A percentile compares a stretch with the other conserved stretches of the same genome.
Evolutionary conservation across 2,329 filamentous ascomycete species (phyloP).

Genomic region (Colletotrichum paranaense): DNA sequence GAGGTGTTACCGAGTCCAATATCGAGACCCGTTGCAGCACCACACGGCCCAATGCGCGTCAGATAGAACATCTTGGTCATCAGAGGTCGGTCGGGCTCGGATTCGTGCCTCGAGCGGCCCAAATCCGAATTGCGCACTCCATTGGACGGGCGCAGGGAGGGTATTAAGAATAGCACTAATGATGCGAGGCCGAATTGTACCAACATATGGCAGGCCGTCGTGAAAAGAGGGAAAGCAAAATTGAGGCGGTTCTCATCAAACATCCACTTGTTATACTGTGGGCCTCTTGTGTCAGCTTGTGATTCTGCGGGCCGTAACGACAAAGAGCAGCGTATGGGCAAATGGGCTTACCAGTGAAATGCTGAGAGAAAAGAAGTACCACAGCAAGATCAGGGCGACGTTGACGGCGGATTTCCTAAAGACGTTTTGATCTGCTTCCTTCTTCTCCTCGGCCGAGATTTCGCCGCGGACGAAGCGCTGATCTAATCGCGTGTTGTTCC

Average conservation of each 20-base stretch:
- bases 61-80: constrained; percentile 94
- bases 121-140: constrained; percentile 56
- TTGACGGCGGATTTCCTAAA: constrained; percentile 78
- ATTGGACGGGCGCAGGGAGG: constrained; percentile 79
- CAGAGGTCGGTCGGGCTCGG: constrained; percentile 67
- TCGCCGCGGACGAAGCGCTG: constrained; percentile 73
- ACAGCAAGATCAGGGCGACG: constrained; percentile 82
- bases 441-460: constrained; percentile 77
- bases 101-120: constrained; percentile 62
- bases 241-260: constrained; percentile 87
- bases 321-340: neutral
- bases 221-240: constrained; percentile 95
- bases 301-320: constrained; percentile 3
- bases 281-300: constrained; percentile 40
- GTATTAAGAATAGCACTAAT: constrained; percentile 83
- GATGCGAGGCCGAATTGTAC: constrained; percentile 89
- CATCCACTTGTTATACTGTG: constrained; percentile 99
- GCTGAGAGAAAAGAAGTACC: constrained; percentile 91
- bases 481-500: constrained; percentile 75
- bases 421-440: constrained; percentile 80
- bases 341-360: constrained; percentile 81
- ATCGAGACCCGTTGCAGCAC: constrained; percentile 91
- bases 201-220: constrained; percentile 93
- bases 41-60: constrained; percentile 91
- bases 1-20: constrained; percentile 97